These are phyloP conservation scores for Penicillium sp. DNA, from an alignment of 2,329 filamentous ascomycete species.

Conservation along the genomic window DNA sequence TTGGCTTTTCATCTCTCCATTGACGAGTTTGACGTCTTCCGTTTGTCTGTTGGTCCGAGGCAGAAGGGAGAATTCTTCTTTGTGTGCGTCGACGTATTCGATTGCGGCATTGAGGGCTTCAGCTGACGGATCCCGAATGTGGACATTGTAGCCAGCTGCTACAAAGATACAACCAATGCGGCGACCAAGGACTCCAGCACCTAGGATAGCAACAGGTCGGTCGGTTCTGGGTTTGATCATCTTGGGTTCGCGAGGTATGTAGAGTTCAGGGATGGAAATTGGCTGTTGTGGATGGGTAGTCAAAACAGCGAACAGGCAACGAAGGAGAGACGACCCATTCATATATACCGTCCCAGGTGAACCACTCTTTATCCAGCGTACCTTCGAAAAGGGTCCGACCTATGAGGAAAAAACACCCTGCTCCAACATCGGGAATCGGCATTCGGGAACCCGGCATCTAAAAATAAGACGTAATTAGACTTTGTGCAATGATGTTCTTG, in stretches of 20 bases:
- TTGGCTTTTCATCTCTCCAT: neutral
- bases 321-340: neutral
- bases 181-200: slow-evolving; percentile 44
- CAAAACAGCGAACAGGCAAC: neutral
- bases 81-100: slow-evolving; percentile 28
- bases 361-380: neutral
- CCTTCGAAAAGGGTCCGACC: neutral
- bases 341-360: neutral
- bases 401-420: neutral
- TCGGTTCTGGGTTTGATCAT: neutral
- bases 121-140: slow-evolving; percentile 32
- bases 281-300: neutral
- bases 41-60: slow-evolving; percentile 4
- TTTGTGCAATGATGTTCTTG: neutral
- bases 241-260: neutral
- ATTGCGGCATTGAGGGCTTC: slow-evolving; percentile 28
- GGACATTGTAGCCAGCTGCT: slow-evolving; percentile 34
- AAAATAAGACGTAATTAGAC: neutral
- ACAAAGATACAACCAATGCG: slow-evolving; percentile 40
- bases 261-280: neutral
- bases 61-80: slow-evolving; percentile 8
- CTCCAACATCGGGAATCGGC: neutral
- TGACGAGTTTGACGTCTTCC: neutral
- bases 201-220: slow-evolving; percentile 44
- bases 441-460: neutral